Evolutionary conservation across 305 asterid species (phyloP), one percentile per base, ranked within the genome.

Genomic region (Fraxinus ornus): DNA sequence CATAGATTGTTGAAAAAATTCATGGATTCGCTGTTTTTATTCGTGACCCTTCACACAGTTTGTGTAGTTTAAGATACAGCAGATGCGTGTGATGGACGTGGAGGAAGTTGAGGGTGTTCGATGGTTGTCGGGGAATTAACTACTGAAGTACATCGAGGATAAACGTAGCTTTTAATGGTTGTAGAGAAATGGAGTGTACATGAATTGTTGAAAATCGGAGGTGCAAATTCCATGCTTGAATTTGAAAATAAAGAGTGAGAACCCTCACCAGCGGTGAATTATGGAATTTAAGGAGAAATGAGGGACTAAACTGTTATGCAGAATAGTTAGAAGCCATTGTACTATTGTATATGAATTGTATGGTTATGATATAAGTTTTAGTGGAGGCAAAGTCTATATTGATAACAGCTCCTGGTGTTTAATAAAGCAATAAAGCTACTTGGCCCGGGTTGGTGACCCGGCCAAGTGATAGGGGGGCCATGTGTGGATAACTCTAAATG

Each of bases 1-100:
- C 30, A 33, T 87, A 66, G 35, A 47, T 83, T 6, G 62, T 66
- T 47, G 2, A 82, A 79, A 80, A 72, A 74, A 32, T 62, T 57
- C 62, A 39, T 33, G 33, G 80, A 12, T 7, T 33, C 36, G 21
- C 60, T 70, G 39, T 68, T 52, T 47, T 6, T 72, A 32, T 37
- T 30, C 32, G 47, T 33, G 83, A 73, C 21, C 85, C 66, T 75
- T 55, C 73, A 36, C 75, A 33, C 62, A 64, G 49, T 77, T 22
- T 32, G 8, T 12, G 83, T 77, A 47, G 33, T 79, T 24, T 52
- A 5, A 81, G 77, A 81, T 76, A 26, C 36, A 68, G 44, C 24
- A 26, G 64, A 80, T 80, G 77, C 47, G 52, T 44, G 71, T 68
- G 79, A 35, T 83, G 81, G 78, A 76, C 76, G 71, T 60, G 68